Conservation (phyloP, 805 yeast genomes). For the Saccharomycopsis babjevae region DNA sequence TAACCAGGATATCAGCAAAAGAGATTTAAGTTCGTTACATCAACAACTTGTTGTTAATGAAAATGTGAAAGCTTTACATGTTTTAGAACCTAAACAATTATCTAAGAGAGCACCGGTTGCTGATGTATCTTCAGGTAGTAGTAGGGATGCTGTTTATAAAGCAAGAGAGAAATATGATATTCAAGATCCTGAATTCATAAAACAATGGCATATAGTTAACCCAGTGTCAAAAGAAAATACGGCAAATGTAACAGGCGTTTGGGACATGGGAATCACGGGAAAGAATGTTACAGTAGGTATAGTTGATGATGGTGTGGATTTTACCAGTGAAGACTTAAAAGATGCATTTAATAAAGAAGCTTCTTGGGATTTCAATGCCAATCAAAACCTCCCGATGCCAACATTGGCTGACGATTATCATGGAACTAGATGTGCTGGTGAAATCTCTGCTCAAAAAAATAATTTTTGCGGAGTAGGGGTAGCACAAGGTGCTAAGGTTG, state of each 20-base stretch:
- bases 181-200: conserved; percentile 68
- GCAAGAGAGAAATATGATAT: conserved; percentile 49
- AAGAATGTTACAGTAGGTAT: conserved; percentile 75
- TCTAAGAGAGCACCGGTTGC: conserved; percentile 50
- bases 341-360: conserved; percentile 66
- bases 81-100: conserved; percentile 44
- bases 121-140: conserved; percentile 27
- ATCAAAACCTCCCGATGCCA: conserved; percentile 69
- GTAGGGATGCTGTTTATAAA: conserved; percentile 35
- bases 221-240: conserved; percentile 67
- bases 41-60: conserved; percentile 18
- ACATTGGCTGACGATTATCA: conserved; percentile 74
- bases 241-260: conserved; percentile 74
- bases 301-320: conserved; percentile 91
- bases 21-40: conserved; percentile 11
- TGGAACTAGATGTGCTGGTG: conserved; percentile 98
- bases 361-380: conserved; percentile 88
- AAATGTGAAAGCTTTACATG: conserved; percentile 40
- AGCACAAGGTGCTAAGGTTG: conserved; percentile 77
- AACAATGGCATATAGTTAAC: conserved; percentile 92
- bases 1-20: conserved; percentile 3
- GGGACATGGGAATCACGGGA: conserved; percentile 79
- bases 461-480: conserved; percentile 96
- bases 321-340: conserved; percentile 60
- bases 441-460: conserved; percentile 75